phyloP scores from a whole-genome alignment of 2,329 filamentous ascomycete genomes.

The Aspergillus arachidicola region DNA sequence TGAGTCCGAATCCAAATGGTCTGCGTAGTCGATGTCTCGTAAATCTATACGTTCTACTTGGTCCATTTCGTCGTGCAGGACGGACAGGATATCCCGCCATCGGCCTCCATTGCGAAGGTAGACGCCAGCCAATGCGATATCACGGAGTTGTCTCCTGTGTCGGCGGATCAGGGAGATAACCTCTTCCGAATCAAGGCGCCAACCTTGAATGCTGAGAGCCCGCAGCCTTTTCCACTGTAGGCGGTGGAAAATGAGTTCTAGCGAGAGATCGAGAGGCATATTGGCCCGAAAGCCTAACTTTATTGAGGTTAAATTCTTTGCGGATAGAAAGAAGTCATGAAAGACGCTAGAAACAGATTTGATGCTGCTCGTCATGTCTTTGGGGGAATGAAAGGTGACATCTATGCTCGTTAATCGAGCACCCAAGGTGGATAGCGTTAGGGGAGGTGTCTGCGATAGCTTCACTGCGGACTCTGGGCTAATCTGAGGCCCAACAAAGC shows the following conservation, averaged over 20 bases:
- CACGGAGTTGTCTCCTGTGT: conserved; percentile 59
- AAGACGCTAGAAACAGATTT: conserved; percentile 60
- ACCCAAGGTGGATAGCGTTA: conserved; percentile 54
- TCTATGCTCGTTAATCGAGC: conserved; percentile 64
- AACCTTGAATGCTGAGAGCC: conserved; percentile 67
- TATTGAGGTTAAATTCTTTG: conserved; percentile 63
- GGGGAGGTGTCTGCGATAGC: conserved; percentile 51
- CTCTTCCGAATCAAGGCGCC: conserved; percentile 63
- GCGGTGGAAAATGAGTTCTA: conserved; percentile 65
- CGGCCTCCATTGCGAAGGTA: conserved; percentile 60
- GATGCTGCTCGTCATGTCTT: conserved; percentile 61
- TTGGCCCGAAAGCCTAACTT: conserved; percentile 66
- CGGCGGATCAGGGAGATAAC: conserved; percentile 60
- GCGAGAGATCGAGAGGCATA: conserved; percentile 57
- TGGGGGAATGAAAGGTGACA: conserved; percentile 63
- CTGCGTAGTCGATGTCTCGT: conserved; percentile 62
- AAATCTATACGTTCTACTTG: conserved; percentile 65
- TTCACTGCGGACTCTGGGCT: conserved; percentile 61
- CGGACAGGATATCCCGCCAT: conserved; percentile 63
- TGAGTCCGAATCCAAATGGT: conserved; percentile 52
- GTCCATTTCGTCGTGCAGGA: conserved; percentile 59
- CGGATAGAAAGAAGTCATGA: conserved; percentile 59
- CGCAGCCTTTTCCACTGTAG: conserved; percentile 63
- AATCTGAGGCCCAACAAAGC: conserved; percentile 65
- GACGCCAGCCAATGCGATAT: conserved; percentile 63